A percentile compares a stretch with the other conserved stretches of the same genome.
These are phyloP conservation scores for Remersonia thermophila DNA, from an alignment of 2,329 filamentous ascomycete species.

Conservation along the genomic window DNA sequence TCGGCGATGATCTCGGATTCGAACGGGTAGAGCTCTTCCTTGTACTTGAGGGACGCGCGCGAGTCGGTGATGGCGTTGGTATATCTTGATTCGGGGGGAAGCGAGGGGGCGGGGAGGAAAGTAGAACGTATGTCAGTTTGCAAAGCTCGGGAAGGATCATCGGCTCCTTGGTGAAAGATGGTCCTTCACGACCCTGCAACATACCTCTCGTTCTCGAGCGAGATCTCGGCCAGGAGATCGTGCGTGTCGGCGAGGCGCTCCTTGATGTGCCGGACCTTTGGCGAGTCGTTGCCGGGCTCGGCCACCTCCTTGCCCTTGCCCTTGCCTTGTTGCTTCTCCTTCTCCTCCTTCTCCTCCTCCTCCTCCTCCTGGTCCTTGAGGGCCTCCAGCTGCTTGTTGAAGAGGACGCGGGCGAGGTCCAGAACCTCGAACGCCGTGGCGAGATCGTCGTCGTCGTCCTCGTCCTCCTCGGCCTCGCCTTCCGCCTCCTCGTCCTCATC, in stretches of 20 bases:
- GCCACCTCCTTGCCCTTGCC: constrained; percentile 32
- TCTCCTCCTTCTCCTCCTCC: constrained; percentile 17
- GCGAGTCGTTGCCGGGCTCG: constrained; percentile 19
- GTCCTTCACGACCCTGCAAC: constrained; percentile 12
- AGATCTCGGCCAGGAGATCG: constrained; percentile 89
- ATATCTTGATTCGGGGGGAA: constrained; percentile 44
- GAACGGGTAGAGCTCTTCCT: constrained; percentile 63
- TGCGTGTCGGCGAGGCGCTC: constrained; percentile 87
- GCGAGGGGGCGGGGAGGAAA: not conserved
- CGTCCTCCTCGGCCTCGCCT: constrained; percentile 29
- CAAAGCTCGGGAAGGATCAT: constrained; percentile 3
- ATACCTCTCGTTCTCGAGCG: constrained; percentile 82
- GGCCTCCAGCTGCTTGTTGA: constrained; percentile 40
- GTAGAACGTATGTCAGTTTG: constrained; percentile 10
- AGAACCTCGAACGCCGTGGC: constrained; percentile 75
- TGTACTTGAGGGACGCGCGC: constrained; percentile 63
- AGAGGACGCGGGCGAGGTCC: constrained; percentile 61
- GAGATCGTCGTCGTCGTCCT: constrained; percentile 58
- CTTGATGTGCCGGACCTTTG: constrained; percentile 49
- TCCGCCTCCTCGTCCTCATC: constrained; percentile 53
- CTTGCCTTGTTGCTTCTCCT: constrained; percentile 22
- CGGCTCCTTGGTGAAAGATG: constrained; percentile 1
- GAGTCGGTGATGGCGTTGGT: constrained; percentile 76
- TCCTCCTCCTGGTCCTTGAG: constrained; percentile 23
- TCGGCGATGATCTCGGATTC: constrained; percentile 83